These are phyloP conservation scores for Annona cherimola DNA, from an alignment of 164 flowering plant genomes.

Conservation along the genomic window DNA sequence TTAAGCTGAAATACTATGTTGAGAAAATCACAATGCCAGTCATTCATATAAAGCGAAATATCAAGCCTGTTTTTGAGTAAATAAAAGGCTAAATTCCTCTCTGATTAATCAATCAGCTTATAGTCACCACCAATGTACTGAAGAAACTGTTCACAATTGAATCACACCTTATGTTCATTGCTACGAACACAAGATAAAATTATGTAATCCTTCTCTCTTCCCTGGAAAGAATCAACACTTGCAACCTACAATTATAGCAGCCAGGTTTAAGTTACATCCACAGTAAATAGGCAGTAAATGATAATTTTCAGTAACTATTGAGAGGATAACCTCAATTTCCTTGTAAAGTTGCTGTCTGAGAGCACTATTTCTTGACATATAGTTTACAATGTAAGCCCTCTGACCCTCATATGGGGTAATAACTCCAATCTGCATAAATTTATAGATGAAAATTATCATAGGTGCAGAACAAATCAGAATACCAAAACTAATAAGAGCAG, in stretches of 20 bases:
- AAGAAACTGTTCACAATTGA: too few species aligned
- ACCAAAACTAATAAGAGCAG: neutral
- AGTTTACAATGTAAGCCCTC: constrained; percentile 97
- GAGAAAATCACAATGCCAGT: too few species aligned
- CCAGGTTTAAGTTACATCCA: constrained; percentile 3
- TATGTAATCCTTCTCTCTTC: constrained; percentile 96
- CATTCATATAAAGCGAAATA: too few species aligned
- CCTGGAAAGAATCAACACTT: constrained; percentile 99
- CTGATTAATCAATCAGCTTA: too few species aligned
- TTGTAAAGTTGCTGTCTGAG: constrained; percentile 96
- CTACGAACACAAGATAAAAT: constrained; percentile 97
- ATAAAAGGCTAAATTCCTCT: too few species aligned
- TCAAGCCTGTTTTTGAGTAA: too few species aligned
- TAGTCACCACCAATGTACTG: too few species aligned
- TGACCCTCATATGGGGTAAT: constrained; percentile 99
- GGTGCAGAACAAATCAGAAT: neutral
- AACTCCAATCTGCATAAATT: constrained; percentile 79
- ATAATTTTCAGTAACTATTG: neutral
- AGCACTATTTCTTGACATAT: constrained; percentile 97
- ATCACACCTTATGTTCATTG: constrained; percentile 91
- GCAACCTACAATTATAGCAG: constrained; percentile 66
- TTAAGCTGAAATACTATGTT: too few species aligned
- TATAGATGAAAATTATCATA: neutral
- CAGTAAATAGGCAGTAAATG: neutral
- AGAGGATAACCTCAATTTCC: constrained; percentile 90